Base-by-base conservation (phyloP, 805 yeast species). In the Candida succiphila region DNA sequence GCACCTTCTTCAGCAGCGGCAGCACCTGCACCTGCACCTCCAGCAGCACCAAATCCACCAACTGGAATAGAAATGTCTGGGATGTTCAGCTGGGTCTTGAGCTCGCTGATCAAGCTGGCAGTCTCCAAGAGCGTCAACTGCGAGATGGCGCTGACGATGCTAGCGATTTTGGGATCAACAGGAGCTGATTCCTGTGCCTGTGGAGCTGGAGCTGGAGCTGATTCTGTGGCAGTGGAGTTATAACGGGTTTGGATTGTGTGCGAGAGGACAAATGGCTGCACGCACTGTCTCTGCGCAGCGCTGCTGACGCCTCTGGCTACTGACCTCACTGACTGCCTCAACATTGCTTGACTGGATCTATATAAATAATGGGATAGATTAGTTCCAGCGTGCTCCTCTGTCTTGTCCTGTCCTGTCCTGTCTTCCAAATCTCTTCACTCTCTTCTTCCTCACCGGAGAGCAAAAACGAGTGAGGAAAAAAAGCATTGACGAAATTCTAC, bases 71-170 rank as follows among this genome's bases (percentile, higher is more conserved):
- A 72, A 48, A 88, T 86, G 56, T 92, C 99, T 44, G 96, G 85
- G 45, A 92, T 92, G 64, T 92, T 87, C 49, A 92, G 76, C 54
- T 78, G 79, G 29, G 78, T 64, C 63, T 79, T 79, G 56, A 85
- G 69, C 52, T 85, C 95, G 26, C 75, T 56, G 42, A 92, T 83
- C 54, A 92, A 73, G 20, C 79, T 59, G n/a, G 95, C 79, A 17
- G 97, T 89, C 66, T 92, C 98, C 53, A 88, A 68, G 37, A 92
- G 71, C n/a, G 94, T 87, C 56, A 92, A 72, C 47, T 82, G 73
- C 34, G 96, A 76, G 55, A 92, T 92, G 52, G 84, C 83, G 52
- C 85, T 92, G 35, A 92, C 99, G 48, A 92, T 88, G 35, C 75
- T 60, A 30, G 79, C 50, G 59, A 92, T 87, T 61, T 89, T 88